These are phyloP conservation scores for Coniferiporia sulphurascens DNA, from an alignment of 1,284 basidiomycete species.

Conservation along the genomic window DNA sequence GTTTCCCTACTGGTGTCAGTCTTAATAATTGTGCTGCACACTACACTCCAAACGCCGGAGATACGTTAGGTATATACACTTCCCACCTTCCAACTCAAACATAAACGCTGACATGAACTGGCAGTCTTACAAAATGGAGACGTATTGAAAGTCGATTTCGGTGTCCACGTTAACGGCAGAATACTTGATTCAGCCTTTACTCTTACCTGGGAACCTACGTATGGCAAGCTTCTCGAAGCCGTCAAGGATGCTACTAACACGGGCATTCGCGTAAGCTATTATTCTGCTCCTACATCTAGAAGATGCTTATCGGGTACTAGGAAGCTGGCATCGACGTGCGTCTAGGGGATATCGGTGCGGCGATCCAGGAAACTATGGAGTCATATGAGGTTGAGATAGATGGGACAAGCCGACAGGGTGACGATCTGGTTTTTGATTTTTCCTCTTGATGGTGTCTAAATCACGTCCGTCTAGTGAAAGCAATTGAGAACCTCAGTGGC, in stretches of 20 bases:
- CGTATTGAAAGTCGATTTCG: constrained; percentile 96
- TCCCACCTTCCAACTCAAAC: background rate
- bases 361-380: constrained; percentile 99
- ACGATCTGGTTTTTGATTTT: constrained; percentile 23
- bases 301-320: constrained; percentile 35
- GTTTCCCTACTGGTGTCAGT: constrained; percentile 96
- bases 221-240: constrained; percentile 85
- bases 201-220: constrained; percentile 83
- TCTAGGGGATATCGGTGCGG: constrained; percentile 87
- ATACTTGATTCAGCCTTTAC: constrained; percentile 98
- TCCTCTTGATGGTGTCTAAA: background rate
- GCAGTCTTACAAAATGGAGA: constrained; percentile 80
- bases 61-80: constrained; percentile 60
- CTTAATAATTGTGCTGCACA: constrained; percentile 96
- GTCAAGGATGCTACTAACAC: constrained; percentile 94
- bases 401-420: constrained; percentile 83
- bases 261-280: constrained; percentile 63
- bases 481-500: constrained; percentile 87
- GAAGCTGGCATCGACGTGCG: constrained; percentile 97
- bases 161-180: constrained; percentile 92
- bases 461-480: constrained; percentile 59
- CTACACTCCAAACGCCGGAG: constrained; percentile 95
- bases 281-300: constrained; percentile 1
- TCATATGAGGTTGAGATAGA: constrained; percentile 94
- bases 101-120: constrained; percentile 15